phyloP scores from a whole-genome alignment of 148 eudicot genomes.

The Persicaria maculosa region DNA sequence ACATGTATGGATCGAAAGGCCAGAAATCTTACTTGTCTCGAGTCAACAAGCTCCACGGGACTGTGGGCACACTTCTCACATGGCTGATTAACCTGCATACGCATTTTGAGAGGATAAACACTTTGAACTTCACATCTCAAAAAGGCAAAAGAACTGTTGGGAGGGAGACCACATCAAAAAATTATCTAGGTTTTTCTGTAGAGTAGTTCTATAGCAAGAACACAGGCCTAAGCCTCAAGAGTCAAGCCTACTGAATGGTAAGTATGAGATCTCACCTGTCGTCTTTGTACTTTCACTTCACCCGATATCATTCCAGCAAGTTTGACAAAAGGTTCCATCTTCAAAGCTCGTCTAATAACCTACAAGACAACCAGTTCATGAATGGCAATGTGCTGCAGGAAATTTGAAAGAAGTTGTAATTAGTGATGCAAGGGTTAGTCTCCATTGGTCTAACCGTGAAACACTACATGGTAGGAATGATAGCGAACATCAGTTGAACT shows the following conservation, averaged over 20 bases:
- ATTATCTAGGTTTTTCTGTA: too few relatives aligned
- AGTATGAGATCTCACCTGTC: slow-evolving; percentile 20
- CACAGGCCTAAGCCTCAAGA: background rate
- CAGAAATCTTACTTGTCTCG: slow-evolving; percentile 25
- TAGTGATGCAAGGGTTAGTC: background rate
- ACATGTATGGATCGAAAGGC: background rate
- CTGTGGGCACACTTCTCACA: slow-evolving; percentile 36
- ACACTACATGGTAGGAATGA: background rate
- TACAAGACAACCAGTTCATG: slow-evolving; percentile 6
- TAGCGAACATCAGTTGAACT: background rate
- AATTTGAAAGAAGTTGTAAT: background rate
- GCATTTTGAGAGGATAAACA: background rate
- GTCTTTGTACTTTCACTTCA: slow-evolving; percentile 30
- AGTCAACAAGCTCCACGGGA: slow-evolving; percentile 32
- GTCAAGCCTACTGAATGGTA: background rate
- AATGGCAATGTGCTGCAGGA: background rate
- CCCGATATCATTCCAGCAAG: slow-evolving; percentile 26
- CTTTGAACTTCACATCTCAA: background rate
- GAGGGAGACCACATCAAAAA: background rate
- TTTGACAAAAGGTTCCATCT: slow-evolving; percentile 35
- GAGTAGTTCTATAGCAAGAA: background rate
- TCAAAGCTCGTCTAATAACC: slow-evolving; percentile 31
- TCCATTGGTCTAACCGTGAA: background rate
- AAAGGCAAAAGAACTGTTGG: background rate
- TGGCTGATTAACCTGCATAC: slow-evolving; percentile 34